Evolutionary conservation across 2,329 filamentous ascomycete species (phyloP).

Genomic region (Neofusicoccum kwambonambiense): DNA sequence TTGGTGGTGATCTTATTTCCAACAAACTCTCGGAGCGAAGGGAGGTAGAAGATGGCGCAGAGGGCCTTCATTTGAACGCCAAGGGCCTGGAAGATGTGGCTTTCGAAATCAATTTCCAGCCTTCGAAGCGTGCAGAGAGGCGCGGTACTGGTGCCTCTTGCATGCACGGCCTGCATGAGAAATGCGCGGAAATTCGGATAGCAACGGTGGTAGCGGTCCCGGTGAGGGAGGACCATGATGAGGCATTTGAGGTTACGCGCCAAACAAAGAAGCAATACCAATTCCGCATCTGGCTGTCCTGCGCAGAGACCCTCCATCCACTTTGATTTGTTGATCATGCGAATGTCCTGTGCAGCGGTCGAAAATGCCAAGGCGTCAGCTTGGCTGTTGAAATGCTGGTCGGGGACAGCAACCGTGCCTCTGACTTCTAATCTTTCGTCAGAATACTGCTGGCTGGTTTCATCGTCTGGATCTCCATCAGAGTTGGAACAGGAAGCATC

Average conservation of each 20-base stretch:
- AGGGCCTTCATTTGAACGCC: neutral
- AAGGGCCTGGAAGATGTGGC: neutral
- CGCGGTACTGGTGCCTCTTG: neutral
- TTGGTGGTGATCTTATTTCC: neutral
- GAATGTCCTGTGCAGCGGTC: neutral
- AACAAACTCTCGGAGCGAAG: neutral
- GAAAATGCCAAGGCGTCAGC: neutral
- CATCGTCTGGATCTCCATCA: too few species aligned
- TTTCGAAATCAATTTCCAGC: neutral
- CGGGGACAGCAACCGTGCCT: too few species aligned
- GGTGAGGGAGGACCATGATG: neutral
- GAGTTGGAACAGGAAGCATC: too few species aligned
- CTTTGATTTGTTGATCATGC: neutral
- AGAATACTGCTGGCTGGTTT: too few species aligned
- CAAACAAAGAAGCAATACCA: neutral
- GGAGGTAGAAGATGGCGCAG: neutral
- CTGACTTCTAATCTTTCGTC: too few species aligned
- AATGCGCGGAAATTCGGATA: neutral
- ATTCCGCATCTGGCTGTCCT: neutral
- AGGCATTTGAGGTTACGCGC: neutral
- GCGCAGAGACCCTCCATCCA: neutral
- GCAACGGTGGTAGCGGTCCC: neutral
- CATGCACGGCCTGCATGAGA: neutral
- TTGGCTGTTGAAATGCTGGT: neutral
- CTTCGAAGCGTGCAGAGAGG: neutral